Evolutionary conservation across 163 green algal genomes (phyloP).

Genomic region (Coccomyxa subellipsoidea): DNA sequence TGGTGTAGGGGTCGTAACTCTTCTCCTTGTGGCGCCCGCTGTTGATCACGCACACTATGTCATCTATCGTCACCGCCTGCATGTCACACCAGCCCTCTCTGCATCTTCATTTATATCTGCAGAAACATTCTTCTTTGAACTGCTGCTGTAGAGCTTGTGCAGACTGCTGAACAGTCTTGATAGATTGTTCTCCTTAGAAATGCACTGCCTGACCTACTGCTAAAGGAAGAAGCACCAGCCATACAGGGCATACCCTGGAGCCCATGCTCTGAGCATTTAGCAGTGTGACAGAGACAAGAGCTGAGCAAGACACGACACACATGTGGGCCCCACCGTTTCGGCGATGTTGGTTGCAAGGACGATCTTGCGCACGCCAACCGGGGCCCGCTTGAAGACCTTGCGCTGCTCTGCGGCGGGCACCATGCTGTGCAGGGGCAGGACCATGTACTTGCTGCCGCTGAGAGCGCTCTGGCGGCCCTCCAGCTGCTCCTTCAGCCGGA

Average conservation of each 20-base stretch:
- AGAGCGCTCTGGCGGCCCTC: conserved; percentile 5
- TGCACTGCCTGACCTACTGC: neutral
- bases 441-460: conserved; percentile 15
- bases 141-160: no score
- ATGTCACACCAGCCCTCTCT: neutral
- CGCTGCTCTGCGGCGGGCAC: conserved; percentile 75
- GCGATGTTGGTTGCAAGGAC: conserved; percentile 91
- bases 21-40: conserved; percentile 82
- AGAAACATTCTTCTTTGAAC: no score
- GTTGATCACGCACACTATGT: conserved; percentile 88
- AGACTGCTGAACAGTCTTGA: no score
- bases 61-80: conserved; percentile 87
- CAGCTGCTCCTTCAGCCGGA: conserved; percentile 64
- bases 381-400: conserved; percentile 57
- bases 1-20: conserved; percentile 82
- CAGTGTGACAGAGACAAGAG: no score
- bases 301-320: no score
- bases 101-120: no score
- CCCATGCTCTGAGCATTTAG: no score
- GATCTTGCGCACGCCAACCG: conserved; percentile 69
- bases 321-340: conserved; percentile 15
- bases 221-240: neutral
- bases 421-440: conserved; percentile 77
- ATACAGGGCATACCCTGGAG: no score
- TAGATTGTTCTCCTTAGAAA: neutral